Evolutionary conservation across 306 rosid genomes (phyloP), one percentile per base, ranked within the genome.

Genomic region (Cercis canadensis): DNA sequence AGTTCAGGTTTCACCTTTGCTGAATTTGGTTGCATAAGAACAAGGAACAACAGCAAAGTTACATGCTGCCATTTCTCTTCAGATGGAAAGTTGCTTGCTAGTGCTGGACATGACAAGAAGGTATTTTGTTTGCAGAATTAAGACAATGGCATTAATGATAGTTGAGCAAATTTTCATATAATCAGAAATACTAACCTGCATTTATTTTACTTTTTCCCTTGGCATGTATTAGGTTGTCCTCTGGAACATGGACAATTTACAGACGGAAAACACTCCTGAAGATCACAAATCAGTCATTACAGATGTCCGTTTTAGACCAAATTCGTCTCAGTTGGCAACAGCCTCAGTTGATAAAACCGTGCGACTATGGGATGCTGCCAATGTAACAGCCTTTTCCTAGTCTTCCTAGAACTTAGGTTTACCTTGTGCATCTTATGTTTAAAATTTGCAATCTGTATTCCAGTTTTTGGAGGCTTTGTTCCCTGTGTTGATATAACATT

Each of bases 61-160:
- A 86, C 82, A 34, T 90, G 87, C 81, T 92, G 96, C 66, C 90
- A 92, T 78, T 92, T 92, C 76, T 90, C 98, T 69, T 90, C 96
- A 12, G 96, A 92, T 73, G 98, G 98, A 62, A 92, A 92, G 78
- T 69, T 88, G 67, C 83, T 92, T 51, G 98, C 98, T 53, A 86
- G 98, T 85, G 96, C 96, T 56, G 98, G 98, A 62, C 92, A 90
- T 79, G 96, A 90, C 78, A 92, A 67, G 74, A 90, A 87, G 98
- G 98, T 92, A 89, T 69, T 29, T 83, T 7, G 18, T 50, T 39
- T 55, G 37, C 54, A 36, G 60, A 44, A 33, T 75, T 36, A 51
- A 12, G 36, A 73, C 11, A 60, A 9, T 9, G 50, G 66, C 50
- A 60, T 62, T 51, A 57, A 37, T 24, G 45, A 46, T 21, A 58